A percentile compares a stretch with the other conserved stretches of the same genome.
These are phyloP conservation scores for Wickerhamomyces pijperi DNA, from an alignment of 805 yeast species.

Conservation along the genomic window DNA sequence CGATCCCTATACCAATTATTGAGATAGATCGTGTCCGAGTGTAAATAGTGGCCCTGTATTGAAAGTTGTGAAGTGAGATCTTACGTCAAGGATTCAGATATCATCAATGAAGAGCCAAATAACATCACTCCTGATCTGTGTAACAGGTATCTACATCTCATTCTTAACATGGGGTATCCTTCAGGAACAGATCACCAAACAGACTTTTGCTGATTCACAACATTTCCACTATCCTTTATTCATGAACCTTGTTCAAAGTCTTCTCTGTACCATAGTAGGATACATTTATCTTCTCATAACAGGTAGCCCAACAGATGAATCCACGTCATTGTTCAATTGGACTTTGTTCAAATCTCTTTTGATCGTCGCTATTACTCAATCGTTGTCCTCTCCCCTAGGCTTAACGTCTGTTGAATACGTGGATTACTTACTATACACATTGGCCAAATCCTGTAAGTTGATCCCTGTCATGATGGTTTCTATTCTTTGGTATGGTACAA, in stretches of 20 bases:
- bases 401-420: constrained; percentile 70
- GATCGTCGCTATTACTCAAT: constrained; percentile 39
- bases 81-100: too few species aligned
- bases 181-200: constrained; percentile 79
- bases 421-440: constrained; percentile 71
- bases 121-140: constrained; percentile 17
- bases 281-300: constrained; percentile 36
- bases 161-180: constrained; percentile 87
- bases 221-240: constrained; percentile 68
- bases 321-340: constrained; percentile 10
- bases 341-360: constrained; percentile 12
- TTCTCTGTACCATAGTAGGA: constrained; percentile 65
- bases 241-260: constrained; percentile 65
- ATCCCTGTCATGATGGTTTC: constrained; percentile 92
- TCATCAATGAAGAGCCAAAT: constrained; percentile 1
- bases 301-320: not conserved
- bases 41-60: too few species aligned
- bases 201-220: constrained; percentile 51
- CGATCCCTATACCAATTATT: too few species aligned
- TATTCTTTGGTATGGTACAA: constrained; percentile 51
- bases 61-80: too few species aligned
- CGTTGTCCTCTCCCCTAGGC: constrained; percentile 76
- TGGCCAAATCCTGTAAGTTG: constrained; percentile 89
- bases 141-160: constrained; percentile 68
- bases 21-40: too few species aligned